A percentile compares a stretch with the other conserved stretches of the same genome.
phyloP scores from a whole-genome alignment of 176 grass and related monocot genomes.

The Oryza glaberrima region DNA sequence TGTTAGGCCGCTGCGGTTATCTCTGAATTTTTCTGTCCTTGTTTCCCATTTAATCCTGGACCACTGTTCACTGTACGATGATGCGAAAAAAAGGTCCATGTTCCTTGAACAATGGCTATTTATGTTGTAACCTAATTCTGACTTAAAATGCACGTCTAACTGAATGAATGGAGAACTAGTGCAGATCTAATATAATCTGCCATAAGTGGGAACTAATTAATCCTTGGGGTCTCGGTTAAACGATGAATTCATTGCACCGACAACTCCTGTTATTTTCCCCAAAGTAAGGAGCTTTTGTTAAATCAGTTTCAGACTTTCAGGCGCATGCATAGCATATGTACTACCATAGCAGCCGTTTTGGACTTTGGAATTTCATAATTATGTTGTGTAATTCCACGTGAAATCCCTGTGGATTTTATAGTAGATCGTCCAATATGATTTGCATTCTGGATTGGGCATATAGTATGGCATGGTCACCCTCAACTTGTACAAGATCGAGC shows the following conservation, averaged over 20 bases:
- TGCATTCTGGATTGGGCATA: not conserved
- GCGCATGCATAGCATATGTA: no score
- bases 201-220: not conserved
- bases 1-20: not conserved
- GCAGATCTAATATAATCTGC: not conserved
- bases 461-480: not conserved
- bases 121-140: not conserved
- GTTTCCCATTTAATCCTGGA: not conserved
- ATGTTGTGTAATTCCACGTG: no score
- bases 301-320: not conserved
- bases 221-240: not conserved
- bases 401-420: no score
- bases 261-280: not conserved
- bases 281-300: not conserved
- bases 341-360: no score
- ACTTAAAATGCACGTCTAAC: not conserved
- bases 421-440: not conserved
- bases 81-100: not conserved
- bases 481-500: no score
- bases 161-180: not conserved
- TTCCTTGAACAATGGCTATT: conserved; percentile 13
- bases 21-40: not conserved
- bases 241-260: not conserved
- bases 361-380: no score
- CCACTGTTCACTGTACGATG: not conserved